Conservation (phyloP, 306 rosid genomes). For the Cucumis melo region DNA sequence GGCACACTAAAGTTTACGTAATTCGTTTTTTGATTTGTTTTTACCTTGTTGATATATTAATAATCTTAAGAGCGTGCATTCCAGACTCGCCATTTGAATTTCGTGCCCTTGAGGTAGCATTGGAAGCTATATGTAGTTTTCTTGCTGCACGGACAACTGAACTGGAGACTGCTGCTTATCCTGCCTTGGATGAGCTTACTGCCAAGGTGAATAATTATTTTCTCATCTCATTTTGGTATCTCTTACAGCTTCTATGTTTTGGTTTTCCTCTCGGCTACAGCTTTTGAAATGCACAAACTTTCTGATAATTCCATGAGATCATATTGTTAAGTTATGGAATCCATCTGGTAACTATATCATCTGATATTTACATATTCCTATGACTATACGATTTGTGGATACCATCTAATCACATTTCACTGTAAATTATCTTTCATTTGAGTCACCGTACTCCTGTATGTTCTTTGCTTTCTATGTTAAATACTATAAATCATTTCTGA, state of each 20-base stretch:
- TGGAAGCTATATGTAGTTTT: conserved; percentile 92
- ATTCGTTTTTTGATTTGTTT: not conserved
- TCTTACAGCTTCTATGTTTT: not conserved
- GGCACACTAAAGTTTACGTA: not conserved
- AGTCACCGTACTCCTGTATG: not conserved
- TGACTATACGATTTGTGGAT: not conserved
- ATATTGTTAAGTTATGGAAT: not conserved
- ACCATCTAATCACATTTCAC: not conserved
- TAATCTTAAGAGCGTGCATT: conserved; percentile 24
- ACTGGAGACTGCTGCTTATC: conserved; percentile 88
- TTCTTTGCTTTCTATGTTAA: not conserved
- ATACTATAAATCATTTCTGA: not conserved
- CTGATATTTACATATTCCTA: not conserved
- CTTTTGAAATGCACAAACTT: not conserved
- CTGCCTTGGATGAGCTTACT: conserved; percentile 89
- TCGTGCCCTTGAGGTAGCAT: conserved; percentile 88
- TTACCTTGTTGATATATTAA: conserved; percentile 13
- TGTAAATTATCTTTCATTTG: not conserved
- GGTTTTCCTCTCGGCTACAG: not conserved
- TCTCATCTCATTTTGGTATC: conserved; percentile 6
- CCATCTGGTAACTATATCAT: not conserved
- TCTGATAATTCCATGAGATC: not conserved
- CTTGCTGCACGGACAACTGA: conserved; percentile 93
- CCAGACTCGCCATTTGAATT: conserved; percentile 94
- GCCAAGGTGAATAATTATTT: conserved; percentile 43